Conservation (phyloP, 345 rosid genomes). For the Ceriops zippeliana region DNA sequence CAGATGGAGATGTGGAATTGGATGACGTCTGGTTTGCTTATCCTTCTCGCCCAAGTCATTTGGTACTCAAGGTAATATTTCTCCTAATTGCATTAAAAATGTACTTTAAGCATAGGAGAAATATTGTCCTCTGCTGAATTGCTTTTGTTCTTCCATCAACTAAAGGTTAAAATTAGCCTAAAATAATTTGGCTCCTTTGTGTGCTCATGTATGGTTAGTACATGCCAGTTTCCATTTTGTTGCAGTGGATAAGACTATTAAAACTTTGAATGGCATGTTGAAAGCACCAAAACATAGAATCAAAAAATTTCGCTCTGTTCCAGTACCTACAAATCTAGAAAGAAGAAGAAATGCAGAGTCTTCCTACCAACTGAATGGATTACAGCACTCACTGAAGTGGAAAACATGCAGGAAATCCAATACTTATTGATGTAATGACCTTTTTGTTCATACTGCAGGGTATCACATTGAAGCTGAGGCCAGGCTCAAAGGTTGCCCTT, state of each 20-base stretch:
- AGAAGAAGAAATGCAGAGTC: neutral
- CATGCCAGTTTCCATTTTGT: too few species aligned
- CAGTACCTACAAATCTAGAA: too few species aligned
- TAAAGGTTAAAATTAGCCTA: too few species aligned
- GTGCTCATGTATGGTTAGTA: too few species aligned
- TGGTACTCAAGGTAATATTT: conserved; percentile 76
- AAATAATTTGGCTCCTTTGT: too few species aligned
- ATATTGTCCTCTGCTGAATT: neutral
- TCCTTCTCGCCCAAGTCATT: conserved; percentile 92
- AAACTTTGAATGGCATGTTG: too few species aligned
- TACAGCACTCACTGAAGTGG: too few species aligned
- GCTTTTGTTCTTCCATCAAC: too few species aligned
- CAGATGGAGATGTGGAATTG: conserved; percentile 83
- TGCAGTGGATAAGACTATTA: too few species aligned
- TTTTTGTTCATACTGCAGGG: conserved; percentile 49
- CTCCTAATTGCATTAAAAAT: neutral
- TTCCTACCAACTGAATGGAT: neutral
- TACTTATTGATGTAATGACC: neutral
- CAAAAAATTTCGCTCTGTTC: too few species aligned
- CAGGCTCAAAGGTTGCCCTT: conserved; percentile 87
- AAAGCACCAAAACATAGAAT: too few species aligned
- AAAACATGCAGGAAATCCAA: neutral
- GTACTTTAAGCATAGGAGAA: neutral
- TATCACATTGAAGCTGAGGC: conserved; percentile 68
- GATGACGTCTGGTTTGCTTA: conserved; percentile 94